Evolutionary conservation across 768 basidiomycete genomes (phyloP).

Genomic region (Coprinellus micaceus): DNA sequence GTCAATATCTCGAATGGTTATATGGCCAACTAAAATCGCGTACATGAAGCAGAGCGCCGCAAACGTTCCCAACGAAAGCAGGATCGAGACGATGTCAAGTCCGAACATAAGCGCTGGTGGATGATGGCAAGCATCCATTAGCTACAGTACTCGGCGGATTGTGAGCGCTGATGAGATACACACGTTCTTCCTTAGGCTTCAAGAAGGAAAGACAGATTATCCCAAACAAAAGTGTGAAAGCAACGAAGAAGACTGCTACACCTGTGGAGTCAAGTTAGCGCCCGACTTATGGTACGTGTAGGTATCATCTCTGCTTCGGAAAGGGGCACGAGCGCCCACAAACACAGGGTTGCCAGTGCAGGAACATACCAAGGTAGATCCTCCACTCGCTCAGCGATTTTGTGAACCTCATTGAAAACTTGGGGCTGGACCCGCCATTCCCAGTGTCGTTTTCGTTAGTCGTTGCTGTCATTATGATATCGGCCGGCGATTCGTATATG

Average conservation of each 20-base stretch:
- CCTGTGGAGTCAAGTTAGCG: slow-evolving; percentile 11
- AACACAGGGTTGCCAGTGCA: not conserved
- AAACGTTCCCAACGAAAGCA: slow-evolving; percentile 27
- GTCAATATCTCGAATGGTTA: not conserved
- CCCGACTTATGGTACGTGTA: too few species aligned
- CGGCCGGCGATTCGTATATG: slow-evolving; percentile 5
- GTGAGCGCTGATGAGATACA: not conserved
- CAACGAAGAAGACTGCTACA: slow-evolving; percentile 24
- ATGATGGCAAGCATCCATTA: not conserved
- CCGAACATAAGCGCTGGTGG: slow-evolving; percentile 26
- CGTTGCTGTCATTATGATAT: slow-evolving; percentile 2
- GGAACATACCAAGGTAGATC: slow-evolving; percentile 2
- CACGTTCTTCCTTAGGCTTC: slow-evolving; percentile 28
- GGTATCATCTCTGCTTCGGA: too few species aligned
- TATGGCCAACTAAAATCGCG: too few species aligned
- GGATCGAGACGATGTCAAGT: slow-evolving; percentile 21
- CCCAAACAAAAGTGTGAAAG: slow-evolving; percentile 24
- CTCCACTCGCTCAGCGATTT: slow-evolving; percentile 7
- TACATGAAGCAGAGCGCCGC: slow-evolving; percentile 28
- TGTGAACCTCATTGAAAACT: slow-evolving; percentile 1
- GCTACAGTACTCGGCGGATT: too few species aligned
- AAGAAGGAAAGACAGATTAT: slow-evolving; percentile 27
- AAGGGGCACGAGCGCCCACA: not conserved
- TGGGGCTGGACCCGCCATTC: slow-evolving; percentile 5
- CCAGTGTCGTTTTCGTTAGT: not conserved